Base-by-base conservation (phyloP, 805 yeast genomes). In the Sugiyamaella valdiviana region DNA sequence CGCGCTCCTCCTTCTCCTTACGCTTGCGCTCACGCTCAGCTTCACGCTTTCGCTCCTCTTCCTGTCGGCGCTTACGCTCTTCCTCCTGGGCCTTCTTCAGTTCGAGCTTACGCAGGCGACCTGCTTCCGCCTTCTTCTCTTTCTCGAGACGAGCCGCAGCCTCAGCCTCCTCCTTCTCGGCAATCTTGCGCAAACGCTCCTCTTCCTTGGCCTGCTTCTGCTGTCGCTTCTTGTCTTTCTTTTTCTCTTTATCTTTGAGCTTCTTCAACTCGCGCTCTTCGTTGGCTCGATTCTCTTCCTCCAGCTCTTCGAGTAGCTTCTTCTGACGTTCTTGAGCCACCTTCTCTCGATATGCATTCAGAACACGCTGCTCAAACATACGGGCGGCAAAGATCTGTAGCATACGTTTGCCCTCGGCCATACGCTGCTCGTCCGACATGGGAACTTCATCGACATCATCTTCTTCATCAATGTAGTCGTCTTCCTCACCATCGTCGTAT, bases 321-420 rank as follows among this genome's bases (percentile, higher is more conserved):
- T 54, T 62, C 58, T 66, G 72, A 10, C 71, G 64, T 57, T 85
- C 93, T 51, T 83, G 87, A 10, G 95, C 90, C 42, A 84, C 78
- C 54, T 80, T 83, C 57, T 83, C 90, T 52, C 85, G 84, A 61
- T 82, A 89, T 0, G 95, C 86, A 24, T 76, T 78, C 59, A 85
- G 72, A 26, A 90, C 76, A 40, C 88, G 76, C 55, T 79, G 81
- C 59, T 85, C 86, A 57, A 90, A 75, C 61, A 87, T 72, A 46
- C 86, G 79, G 3, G 93, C 83, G 1, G 90, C 85, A 48, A 88
- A 84, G 46, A 85, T 73, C 58, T 86, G 88, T 52, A 90, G 76
- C 73, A 87, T 76, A 21, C 84, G 79, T 36, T 90, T 83, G 10
- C 91, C 83, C 65, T 89, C 95, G 58, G 79, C 82, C 59, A 85